Evolutionary conservation across 331 rosid species (phyloP).

Genomic region (Dryas integrifolia): DNA sequence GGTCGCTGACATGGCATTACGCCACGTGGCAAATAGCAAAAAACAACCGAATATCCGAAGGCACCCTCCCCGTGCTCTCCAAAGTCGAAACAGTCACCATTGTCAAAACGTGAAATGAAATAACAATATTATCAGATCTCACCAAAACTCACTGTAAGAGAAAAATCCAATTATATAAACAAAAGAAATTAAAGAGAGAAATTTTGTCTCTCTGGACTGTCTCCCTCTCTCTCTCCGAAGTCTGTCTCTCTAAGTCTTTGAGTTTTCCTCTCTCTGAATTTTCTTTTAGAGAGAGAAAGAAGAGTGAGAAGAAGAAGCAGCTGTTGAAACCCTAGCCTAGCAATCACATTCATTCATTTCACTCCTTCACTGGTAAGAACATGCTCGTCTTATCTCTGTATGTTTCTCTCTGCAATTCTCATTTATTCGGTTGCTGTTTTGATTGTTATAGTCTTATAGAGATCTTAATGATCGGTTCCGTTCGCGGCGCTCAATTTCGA

Average conservation of each 20-base stretch:
- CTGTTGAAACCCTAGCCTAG: neutral
- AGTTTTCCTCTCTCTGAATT: neutral
- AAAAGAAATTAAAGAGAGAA: neutral
- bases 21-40: neutral
- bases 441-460: neutral
- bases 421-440: neutral
- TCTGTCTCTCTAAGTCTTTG: neutral
- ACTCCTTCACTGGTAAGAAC: slow-evolving; percentile 19
- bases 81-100: neutral
- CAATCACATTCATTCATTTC: neutral
- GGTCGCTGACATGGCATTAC: neutral
- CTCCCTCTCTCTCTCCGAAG: neutral
- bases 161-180: neutral
- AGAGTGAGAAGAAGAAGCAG: neutral
- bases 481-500: neutral
- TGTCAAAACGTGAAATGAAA: neutral
- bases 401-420: slow-evolving; percentile 7
- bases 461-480: neutral
- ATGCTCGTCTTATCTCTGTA: neutral
- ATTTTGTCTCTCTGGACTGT: neutral
- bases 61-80: neutral
- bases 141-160: neutral
- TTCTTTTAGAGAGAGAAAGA: no score
- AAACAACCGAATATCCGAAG: neutral
- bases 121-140: neutral